phyloP scores from a whole-genome alignment of 495 filamentous ascomycete species.

The Penicillium bovifimosum region DNA sequence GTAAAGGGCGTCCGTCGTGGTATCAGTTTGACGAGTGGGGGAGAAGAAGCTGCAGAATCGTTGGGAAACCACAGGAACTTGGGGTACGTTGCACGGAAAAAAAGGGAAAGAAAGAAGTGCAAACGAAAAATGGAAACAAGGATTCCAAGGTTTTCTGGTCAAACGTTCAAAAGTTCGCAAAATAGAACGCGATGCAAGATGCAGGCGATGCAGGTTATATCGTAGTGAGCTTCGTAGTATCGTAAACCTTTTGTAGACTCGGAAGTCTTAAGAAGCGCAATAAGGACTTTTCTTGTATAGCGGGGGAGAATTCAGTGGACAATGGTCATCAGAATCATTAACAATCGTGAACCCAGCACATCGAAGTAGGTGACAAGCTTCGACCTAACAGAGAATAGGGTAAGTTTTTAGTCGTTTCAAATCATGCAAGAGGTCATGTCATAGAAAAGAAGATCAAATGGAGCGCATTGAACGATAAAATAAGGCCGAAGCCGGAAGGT shows the following conservation, averaged over 20 bases:
- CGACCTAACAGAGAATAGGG: conserved; percentile 11
- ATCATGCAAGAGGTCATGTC: conserved; percentile 15
- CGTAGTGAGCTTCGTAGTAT: conserved; percentile 26
- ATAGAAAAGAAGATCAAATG: conserved; percentile 4
- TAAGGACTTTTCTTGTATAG: conserved; percentile 2
- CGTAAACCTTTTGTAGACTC: conserved; percentile 26
- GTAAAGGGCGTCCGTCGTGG: conserved; percentile 24
- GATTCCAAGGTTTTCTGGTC: not conserved
- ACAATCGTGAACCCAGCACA: conserved; percentile 47
- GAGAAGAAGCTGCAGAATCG: conserved; percentile 3
- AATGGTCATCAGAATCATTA: conserved; percentile 52
- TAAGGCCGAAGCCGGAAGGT: conserved; percentile 9
- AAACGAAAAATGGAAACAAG: not conserved
- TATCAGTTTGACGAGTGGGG: conserved; percentile 5
- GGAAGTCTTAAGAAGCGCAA: conserved; percentile 3
- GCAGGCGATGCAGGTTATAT: conserved; percentile 32
- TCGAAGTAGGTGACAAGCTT: conserved; percentile 21
- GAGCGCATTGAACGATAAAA: conserved; percentile 11
- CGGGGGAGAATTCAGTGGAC: conserved; percentile 20
- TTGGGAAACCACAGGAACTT: not conserved
- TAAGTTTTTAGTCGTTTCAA: conserved; percentile 9
- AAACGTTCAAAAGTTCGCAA: not conserved
- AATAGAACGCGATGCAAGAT: conserved; percentile 26
- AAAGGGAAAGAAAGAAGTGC: not conserved
- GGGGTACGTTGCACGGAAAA: conserved; percentile 3